phyloP scores from a whole-genome alignment of 2,329 filamentous ascomycete genomes.

The Thelonectria rubi region DNA sequence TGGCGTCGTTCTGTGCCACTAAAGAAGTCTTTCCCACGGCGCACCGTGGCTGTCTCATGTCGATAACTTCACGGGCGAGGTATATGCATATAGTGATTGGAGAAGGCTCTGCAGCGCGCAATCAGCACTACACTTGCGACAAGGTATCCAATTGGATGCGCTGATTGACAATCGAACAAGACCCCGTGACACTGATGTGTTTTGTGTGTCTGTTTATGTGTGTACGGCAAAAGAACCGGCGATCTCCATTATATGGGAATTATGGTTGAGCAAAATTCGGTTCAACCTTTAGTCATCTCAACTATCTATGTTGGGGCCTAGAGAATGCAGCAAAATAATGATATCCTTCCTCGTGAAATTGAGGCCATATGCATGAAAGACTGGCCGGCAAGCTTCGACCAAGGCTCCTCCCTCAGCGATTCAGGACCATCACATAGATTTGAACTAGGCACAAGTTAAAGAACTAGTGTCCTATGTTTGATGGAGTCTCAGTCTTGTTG shows the following conservation, averaged over 20 bases:
- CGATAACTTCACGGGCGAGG: constrained; percentile 56
- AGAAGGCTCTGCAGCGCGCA: constrained; percentile 58
- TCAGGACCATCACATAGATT: background rate
- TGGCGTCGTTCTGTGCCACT: constrained; percentile 58
- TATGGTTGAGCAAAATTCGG: background rate
- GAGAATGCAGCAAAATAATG: background rate
- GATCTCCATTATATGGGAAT: constrained; percentile 48
- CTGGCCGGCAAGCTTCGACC: background rate
- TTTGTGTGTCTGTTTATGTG: constrained; percentile 64
- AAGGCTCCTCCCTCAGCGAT: background rate
- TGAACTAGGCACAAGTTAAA: background rate
- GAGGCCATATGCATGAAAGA: background rate
- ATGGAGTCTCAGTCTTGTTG: background rate
- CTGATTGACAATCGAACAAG: constrained; percentile 64
- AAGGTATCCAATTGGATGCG: constrained; percentile 65
- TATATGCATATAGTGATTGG: constrained; percentile 61
- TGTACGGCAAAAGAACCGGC: constrained; percentile 51
- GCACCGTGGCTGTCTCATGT: constrained; percentile 64
- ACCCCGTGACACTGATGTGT: constrained; percentile 65
- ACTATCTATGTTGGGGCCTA: no score
- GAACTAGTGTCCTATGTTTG: background rate
- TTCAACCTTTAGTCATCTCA: background rate
- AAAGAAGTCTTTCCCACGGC: constrained; percentile 67
- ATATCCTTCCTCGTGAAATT: background rate
- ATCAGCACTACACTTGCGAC: constrained; percentile 63